Evolutionary conservation across 164 flowering plant species (phyloP).

Genomic region (Magnolia sinica): DNA sequence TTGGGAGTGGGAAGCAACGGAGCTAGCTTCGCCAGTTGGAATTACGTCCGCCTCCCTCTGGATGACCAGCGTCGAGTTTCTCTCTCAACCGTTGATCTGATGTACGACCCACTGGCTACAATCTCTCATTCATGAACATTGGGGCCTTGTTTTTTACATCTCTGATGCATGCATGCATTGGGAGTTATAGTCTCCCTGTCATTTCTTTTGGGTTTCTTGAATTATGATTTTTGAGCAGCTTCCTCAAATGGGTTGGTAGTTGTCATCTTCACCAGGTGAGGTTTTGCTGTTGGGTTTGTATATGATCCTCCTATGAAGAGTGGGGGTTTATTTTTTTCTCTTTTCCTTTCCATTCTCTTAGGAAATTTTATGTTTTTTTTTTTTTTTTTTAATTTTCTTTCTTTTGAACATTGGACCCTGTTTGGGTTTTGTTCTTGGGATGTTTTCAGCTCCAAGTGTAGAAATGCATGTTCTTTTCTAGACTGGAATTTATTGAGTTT

Average conservation of each 20-base stretch:
- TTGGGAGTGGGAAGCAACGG: slow-evolving; percentile 56
- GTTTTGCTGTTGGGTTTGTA: neutral
- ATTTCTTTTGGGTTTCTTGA: neutral
- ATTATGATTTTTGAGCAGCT: neutral
- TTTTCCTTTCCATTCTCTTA: neutral
- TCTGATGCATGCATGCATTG: neutral
- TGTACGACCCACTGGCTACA: no score
- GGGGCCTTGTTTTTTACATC: neutral
- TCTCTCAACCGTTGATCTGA: no score
- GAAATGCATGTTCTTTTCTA: neutral
- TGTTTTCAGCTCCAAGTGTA: slow-evolving; percentile 1
- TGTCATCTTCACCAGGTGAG: neutral
- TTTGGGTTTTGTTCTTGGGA: neutral
- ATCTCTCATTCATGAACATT: no score
- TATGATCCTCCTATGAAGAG: slow-evolving; percentile 6
- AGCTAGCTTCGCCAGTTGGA: neutral
- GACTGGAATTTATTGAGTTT: neutral
- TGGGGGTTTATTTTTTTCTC: slow-evolving; percentile 3
- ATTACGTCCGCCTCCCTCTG: no score
- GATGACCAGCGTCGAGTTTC: no score
- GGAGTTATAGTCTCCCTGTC: neutral
- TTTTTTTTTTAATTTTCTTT: neutral
- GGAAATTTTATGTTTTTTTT: neutral
- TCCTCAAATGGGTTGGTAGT: neutral
- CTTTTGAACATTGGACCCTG: neutral